Evolutionary conservation across 1,284 basidiomycete species (phyloP), one percentile per base, ranked within the genome.

Genomic region (Rhizoctonia solani): DNA sequence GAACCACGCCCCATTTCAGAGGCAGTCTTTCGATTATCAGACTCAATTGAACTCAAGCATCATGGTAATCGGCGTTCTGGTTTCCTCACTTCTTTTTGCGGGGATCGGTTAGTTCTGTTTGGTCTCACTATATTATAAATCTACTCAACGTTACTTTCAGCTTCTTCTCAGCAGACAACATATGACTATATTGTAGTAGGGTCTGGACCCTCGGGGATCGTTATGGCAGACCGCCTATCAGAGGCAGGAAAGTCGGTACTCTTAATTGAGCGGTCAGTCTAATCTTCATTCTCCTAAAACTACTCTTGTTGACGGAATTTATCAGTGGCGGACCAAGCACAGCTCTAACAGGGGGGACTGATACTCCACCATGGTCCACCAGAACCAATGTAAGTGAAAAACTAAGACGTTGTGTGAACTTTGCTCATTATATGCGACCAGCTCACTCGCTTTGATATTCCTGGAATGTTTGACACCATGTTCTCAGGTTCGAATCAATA

Each of bases 401-500:
- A 4, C 19, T 32, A 6, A 14, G 11, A 9, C 44, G 16, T 29
- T 3, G 14, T 44, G 29, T 25, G 4, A 34, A 3, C 4, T 13
- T 30, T 39, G 29, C 44, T 65, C 9, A 65, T 29, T 21, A 46
- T 21, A 19, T 5, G 65, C 6, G 53, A 56, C 14, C 30, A 44
- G 13, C 63, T 67, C 19, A 21, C 9, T 63, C 13, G 68, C 29
- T 52, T 42, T 27, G 27, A 65, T 42, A 66, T 34, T 63, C 85
- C 85, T 19, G 85, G 86, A 68, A 72, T 86, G 49, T 87, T 86
- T 72, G 85, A 87, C 75, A 80, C 82, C 16, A 82, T 87, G 82
- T 87, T 87, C 76, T 79, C 80, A 1, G 72, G 76, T 30, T n/a
- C n/a, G n/a, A 81, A 84, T 70, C 77, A 80, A 1, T 86, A 80